phyloP scores from a whole-genome alignment of 1,284 basidiomycete species.

The Tylopilus orsonianus region DNA sequence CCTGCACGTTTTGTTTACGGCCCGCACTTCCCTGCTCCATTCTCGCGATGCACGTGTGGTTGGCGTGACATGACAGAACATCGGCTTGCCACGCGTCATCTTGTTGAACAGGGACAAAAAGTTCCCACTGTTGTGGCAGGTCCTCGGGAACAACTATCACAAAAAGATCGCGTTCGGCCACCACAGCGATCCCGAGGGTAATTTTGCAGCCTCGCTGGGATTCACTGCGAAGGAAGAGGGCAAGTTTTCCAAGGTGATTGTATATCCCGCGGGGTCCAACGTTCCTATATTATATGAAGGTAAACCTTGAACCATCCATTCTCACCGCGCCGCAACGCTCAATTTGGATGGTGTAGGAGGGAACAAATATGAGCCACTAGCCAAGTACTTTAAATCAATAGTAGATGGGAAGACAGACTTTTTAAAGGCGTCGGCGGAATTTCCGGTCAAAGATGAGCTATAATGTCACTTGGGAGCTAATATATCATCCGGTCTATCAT shows the following conservation, averaged over 20 bases:
- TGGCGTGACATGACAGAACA: conserved; percentile 40
- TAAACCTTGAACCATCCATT: conserved; percentile 25
- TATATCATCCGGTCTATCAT: conserved; percentile 8
- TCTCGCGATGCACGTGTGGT: background rate
- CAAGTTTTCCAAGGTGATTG: conserved; percentile 62
- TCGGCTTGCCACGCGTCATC: conserved; percentile 62
- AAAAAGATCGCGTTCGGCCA: conserved; percentile 67
- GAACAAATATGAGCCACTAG: conserved; percentile 62
- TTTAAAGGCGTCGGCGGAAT: conserved; percentile 19
- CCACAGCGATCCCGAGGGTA: conserved; percentile 67
- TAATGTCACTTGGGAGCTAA: conserved; percentile 15
- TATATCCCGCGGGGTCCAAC: conserved; percentile 60
- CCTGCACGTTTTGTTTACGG: too few species aligned
- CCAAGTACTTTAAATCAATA: conserved; percentile 67
- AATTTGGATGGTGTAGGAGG: conserved; percentile 42
- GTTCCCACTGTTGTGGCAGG: conserved; percentile 84
- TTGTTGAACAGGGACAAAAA: conserved; percentile 76
- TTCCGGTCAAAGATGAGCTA: conserved; percentile 28
- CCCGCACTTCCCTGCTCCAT: background rate
- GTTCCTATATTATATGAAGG: conserved; percentile 61
- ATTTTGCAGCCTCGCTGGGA: conserved; percentile 55
- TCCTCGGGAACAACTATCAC: conserved; percentile 74
- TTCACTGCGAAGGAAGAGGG: conserved; percentile 48
- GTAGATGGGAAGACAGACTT: conserved; percentile 65
- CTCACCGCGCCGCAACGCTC: background rate